Evolutionary conservation across 2,329 filamentous ascomycete genomes (phyloP).

Genomic region (Pseudonectria foliicola): DNA sequence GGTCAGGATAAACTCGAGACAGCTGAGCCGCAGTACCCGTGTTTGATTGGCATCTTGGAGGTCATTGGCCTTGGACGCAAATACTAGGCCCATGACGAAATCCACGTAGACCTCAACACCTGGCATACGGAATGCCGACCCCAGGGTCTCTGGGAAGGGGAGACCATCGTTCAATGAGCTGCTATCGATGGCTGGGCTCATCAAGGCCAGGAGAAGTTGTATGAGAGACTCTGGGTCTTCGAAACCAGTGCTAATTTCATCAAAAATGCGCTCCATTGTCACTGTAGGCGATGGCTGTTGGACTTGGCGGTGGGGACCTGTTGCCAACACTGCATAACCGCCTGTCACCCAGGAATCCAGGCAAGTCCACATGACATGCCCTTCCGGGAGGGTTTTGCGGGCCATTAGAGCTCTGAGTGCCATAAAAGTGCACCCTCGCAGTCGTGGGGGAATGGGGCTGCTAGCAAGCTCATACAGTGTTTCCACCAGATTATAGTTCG

Average conservation of each 20-base stretch:
- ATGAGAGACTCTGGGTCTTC: conserved; percentile 84
- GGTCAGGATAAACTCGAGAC: conserved; percentile 73
- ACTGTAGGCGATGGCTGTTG: conserved; percentile 27
- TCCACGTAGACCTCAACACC: conserved; percentile 93
- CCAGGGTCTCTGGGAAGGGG: conserved; percentile 81
- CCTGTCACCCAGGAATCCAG: conserved; percentile 76
- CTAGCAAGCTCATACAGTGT: conserved; percentile 74
- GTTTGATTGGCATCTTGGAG: conserved; percentile 61
- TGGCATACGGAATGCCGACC: conserved; percentile 64
- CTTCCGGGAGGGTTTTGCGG: conserved; percentile 61
- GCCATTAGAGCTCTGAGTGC: conserved; percentile 69
- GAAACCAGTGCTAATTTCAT: conserved; percentile 68
- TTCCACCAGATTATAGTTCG: conserved; percentile 61
- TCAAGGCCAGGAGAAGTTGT: conserved; percentile 64
- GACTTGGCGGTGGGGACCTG: conserved; percentile 25
- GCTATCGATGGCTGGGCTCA: conserved; percentile 57
- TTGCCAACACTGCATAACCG: conserved; percentile 36
- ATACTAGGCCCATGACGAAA: conserved; percentile 75
- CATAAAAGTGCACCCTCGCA: conserved; percentile 79
- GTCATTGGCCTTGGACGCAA: conserved; percentile 60
- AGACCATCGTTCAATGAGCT: conserved; percentile 64
- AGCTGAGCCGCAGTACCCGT: conserved; percentile 68
- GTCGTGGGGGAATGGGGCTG: conserved; percentile 65
- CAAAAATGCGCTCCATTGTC: conserved; percentile 59
- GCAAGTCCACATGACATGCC: conserved; percentile 69